Evolutionary conservation across 176 grass and related monocot genomes (phyloP).

Genomic region (Cocos nucifera): DNA sequence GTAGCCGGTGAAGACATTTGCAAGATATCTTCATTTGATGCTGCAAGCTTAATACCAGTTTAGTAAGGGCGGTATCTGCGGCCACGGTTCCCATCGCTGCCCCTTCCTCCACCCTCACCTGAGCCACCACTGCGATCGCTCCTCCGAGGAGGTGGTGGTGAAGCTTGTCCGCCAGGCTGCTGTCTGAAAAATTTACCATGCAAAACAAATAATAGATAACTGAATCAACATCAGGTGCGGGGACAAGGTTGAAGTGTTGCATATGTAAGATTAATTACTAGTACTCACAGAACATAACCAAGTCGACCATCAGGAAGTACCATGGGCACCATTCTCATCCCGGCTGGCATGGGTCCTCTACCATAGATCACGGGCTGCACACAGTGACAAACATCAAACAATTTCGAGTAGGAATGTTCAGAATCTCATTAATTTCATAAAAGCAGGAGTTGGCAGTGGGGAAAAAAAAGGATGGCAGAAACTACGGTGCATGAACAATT

Average conservation of each 20-base stretch:
- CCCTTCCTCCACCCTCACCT: slow-evolving; percentile 30
- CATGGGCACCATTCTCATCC: slow-evolving; percentile 99
- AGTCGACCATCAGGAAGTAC: slow-evolving; percentile 89
- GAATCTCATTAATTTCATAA: too few species aligned
- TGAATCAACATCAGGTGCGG: neutral
- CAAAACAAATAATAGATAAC: neutral
- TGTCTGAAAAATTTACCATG: slow-evolving; percentile 37
- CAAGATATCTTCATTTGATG: too few species aligned
- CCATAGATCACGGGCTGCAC: slow-evolving; percentile 95
- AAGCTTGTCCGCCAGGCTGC: slow-evolving; percentile 51
- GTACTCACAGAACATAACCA: slow-evolving; percentile 84
- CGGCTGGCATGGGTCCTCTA: slow-evolving; percentile 79
- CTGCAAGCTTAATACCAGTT: slow-evolving; percentile 4
- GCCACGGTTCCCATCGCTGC: slow-evolving; percentile 37
- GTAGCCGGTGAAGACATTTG: too few species aligned
- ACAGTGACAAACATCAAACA: neutral
- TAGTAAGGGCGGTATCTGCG: slow-evolving; percentile 73
- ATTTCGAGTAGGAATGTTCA: neutral
- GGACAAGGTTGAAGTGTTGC: neutral
- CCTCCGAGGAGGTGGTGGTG: slow-evolving; percentile 32
- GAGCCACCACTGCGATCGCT: slow-evolving; percentile 44
- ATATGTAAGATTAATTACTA: too few species aligned
- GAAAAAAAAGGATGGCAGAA: too few species aligned
- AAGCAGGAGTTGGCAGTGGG: too few species aligned
- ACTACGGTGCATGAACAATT: too few species aligned